Percentiles rank a stretch among this genome's conserved stretches.
phyloP scores from a whole-genome alignment of 768 basidiomycete genomes.

The Suillus subluteus region DNA sequence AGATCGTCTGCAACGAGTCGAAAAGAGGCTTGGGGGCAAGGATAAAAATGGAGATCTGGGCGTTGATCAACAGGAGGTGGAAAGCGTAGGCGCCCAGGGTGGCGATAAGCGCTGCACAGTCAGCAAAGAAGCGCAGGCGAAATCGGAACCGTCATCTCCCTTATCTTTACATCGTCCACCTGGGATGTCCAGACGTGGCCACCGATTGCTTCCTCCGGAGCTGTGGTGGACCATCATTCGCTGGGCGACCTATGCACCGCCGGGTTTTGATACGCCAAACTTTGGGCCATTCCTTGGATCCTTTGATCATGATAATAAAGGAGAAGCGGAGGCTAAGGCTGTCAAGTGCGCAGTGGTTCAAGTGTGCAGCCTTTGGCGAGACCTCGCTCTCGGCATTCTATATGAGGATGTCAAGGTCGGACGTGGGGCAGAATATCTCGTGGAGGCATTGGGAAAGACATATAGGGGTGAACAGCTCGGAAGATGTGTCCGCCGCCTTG shows the following conservation, averaged over 20 bases:
- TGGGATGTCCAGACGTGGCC: neutral
- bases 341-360: constrained; percentile 48
- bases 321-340: constrained; percentile 33
- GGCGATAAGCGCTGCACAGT: neutral
- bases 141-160: neutral
- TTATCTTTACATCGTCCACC: neutral
- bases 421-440: constrained; percentile 34
- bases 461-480: constrained; percentile 22
- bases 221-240: constrained; percentile 57
- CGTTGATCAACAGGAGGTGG: neutral
- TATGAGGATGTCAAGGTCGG: constrained; percentile 58
- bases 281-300: constrained; percentile 54
- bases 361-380: constrained; percentile 63
- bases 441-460: constrained; percentile 31
- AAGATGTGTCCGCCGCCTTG: constrained; percentile 54
- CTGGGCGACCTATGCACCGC: constrained; percentile 40
- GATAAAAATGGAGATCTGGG: neutral
- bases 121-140: neutral
- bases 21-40: neutral
- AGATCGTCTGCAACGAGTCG: neutral
- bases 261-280: constrained; percentile 30
- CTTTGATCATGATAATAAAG: constrained; percentile 19
- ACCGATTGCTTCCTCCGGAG: constrained; percentile 47
- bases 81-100: neutral
- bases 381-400: constrained; percentile 47